phyloP scores from a whole-genome alignment of 257 asterid genomes.

The Solanum bulbocastanum region DNA sequence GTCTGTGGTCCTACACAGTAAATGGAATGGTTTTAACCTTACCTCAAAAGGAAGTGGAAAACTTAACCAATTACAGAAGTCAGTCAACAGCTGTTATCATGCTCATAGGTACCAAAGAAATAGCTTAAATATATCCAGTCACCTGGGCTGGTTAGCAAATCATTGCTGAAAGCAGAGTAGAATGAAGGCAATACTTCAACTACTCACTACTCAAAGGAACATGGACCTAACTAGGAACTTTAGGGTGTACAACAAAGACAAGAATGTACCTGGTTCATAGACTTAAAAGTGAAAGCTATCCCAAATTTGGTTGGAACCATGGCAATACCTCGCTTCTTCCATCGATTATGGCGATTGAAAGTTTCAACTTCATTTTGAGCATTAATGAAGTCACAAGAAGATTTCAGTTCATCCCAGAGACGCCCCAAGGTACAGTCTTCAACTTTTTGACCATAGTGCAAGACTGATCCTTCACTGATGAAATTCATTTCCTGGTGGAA shows the following conservation, averaged over 20 bases:
- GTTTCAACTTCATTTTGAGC: conserved; percentile 55
- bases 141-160: not conserved
- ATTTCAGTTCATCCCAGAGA: conserved; percentile 74
- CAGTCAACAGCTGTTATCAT: not conserved
- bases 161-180: not conserved
- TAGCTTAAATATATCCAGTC: not conserved
- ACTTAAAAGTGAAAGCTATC: conserved; percentile 78
- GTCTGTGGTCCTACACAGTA: not conserved
- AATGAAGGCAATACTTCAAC: not conserved
- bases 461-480: conserved; percentile 71
- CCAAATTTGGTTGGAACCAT: conserved; percentile 89
- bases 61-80: not conserved
- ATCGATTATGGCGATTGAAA: conserved; percentile 63
- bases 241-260: not conserved
- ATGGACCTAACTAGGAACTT: not conserved
- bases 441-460: conserved; percentile 72
- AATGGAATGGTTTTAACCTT: not conserved
- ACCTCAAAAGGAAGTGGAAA: not conserved
- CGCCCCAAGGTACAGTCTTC: conserved; percentile 63
- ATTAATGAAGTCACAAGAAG: conserved; percentile 35
- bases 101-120: not conserved
- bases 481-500: conserved; percentile 73
- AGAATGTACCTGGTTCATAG: conserved; percentile 80
- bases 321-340: conserved; percentile 90
- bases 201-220: not conserved